Evolutionary conservation across 192 early-diverging fungal species (phyloP).

Genomic region (Coemansia interrupta): DNA sequence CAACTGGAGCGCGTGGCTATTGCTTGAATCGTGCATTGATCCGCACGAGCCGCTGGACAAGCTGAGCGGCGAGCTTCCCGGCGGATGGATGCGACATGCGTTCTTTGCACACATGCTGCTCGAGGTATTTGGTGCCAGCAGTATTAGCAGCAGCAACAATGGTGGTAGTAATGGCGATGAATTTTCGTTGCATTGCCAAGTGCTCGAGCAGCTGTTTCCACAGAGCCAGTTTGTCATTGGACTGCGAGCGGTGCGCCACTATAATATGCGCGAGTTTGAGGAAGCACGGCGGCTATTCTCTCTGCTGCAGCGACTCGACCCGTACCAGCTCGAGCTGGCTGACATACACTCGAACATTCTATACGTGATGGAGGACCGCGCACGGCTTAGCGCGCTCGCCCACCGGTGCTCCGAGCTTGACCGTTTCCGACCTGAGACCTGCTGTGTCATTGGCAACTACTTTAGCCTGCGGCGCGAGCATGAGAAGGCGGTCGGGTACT

Average conservation of each 20-base stretch:
- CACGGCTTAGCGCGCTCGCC: conserved; percentile 74
- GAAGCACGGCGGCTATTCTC: conserved; percentile 69
- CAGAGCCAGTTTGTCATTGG: conserved; percentile 64
- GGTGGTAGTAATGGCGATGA: conserved; percentile 5
- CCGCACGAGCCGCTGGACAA: conserved; percentile 28
- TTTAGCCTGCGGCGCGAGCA: conserved; percentile 76
- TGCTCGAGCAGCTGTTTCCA: conserved; percentile 56
- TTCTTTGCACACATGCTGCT: conserved; percentile 60
- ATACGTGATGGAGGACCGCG: conserved; percentile 68
- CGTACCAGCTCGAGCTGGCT: conserved; percentile 73
- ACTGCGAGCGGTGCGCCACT: conserved; percentile 60
- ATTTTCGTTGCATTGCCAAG: conserved; percentile 28
- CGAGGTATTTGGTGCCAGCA: conserved; percentile 44
- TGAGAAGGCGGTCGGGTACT: conserved; percentile 81
- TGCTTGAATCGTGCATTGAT: conserved; percentile 59
- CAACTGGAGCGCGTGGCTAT: conserved; percentile 93
- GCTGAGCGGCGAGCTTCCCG: conserved; percentile 17
- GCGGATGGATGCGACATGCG: conserved; percentile 48
- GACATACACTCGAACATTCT: conserved; percentile 87
- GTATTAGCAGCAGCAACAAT: conserved; percentile 15
- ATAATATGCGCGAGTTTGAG: conserved; percentile 67
- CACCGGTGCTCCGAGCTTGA: conserved; percentile 68
- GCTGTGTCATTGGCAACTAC: conserved; percentile 85
- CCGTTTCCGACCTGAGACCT: conserved; percentile 83
- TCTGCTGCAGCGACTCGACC: conserved; percentile 64